phyloP scores from a whole-genome alignment of 2,329 filamentous ascomycete genomes.

The Magnaporthiopsis rhizophila region DNA sequence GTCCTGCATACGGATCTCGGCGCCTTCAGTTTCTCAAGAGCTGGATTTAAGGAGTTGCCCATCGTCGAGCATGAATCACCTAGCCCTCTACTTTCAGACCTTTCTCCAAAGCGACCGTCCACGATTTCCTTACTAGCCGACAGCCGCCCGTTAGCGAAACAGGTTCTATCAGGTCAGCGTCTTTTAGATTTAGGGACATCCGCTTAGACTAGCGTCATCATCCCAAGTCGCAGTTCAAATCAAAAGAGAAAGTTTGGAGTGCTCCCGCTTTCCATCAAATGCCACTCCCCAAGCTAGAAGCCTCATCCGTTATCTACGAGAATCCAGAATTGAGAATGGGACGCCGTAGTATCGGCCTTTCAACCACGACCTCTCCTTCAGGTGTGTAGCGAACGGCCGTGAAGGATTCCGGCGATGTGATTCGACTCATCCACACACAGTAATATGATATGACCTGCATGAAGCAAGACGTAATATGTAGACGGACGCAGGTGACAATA shows the following conservation, averaged over 20 bases:
- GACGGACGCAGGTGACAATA: no score
- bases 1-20: no score
- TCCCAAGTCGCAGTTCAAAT: not conserved
- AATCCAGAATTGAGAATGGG: not conserved
- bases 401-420: not conserved
- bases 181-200: not conserved
- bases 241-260: not conserved
- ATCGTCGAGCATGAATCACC: no score
- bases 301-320: not conserved
- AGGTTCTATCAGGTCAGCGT: no score
- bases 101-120: no score
- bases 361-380: not conserved
- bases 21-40: no score
- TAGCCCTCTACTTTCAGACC: no score
- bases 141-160: no score
- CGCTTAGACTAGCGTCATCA: not conserved
- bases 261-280: not conserved
- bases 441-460: not conserved
- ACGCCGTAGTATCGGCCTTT: not conserved
- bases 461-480: not conserved
- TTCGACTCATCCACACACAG: not conserved
- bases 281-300: not conserved
- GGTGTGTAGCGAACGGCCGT: no score
- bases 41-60: no score
- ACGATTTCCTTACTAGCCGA: no score